These are phyloP conservation scores for Quercus suber DNA, from an alignment of 306 rosid genomes.

Conservation along the genomic window DNA sequence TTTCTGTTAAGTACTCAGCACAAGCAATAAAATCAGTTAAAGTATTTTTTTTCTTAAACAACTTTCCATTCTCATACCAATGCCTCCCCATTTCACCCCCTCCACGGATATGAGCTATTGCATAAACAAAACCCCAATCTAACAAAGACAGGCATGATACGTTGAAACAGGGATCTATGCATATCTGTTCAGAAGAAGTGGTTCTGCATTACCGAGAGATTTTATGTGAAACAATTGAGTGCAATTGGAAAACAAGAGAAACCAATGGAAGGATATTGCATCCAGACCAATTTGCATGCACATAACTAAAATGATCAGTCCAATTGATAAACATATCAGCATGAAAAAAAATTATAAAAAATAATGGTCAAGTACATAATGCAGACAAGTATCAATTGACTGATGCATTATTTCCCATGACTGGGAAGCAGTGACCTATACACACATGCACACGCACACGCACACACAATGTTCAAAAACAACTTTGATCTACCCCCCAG, in stretches of 20 bases:
- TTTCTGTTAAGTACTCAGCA: constrained; percentile 78
- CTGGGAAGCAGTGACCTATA: not conserved
- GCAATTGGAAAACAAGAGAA: not conserved
- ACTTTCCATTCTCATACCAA: constrained; percentile 96
- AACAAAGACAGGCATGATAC: constrained; percentile 79
- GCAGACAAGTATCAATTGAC: not conserved
- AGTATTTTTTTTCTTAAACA: constrained; percentile 79
- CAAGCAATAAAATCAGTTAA: constrained; percentile 87
- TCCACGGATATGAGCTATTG: constrained; percentile 88
- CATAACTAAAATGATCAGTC: constrained; percentile 13
- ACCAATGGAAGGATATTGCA: constrained; percentile 11
- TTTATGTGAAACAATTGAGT: constrained; percentile 7
- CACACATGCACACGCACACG: no score
- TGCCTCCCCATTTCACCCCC: constrained; percentile 99
- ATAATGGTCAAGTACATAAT: not conserved
- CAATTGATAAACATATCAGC: constrained; percentile 1
- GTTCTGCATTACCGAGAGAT: constrained; percentile 13
- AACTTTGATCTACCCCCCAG: no score
- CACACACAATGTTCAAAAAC: no score
- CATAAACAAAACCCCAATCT: constrained; percentile 84
- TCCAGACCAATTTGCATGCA: constrained; percentile 10
- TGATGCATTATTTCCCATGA: not conserved
- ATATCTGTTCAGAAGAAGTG: constrained; percentile 43
- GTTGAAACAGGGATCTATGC: constrained; percentile 77
- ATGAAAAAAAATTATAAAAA: not conserved